phyloP scores from a whole-genome alignment of 495 filamentous ascomycete species.

The Aspergillus steynii region DNA sequence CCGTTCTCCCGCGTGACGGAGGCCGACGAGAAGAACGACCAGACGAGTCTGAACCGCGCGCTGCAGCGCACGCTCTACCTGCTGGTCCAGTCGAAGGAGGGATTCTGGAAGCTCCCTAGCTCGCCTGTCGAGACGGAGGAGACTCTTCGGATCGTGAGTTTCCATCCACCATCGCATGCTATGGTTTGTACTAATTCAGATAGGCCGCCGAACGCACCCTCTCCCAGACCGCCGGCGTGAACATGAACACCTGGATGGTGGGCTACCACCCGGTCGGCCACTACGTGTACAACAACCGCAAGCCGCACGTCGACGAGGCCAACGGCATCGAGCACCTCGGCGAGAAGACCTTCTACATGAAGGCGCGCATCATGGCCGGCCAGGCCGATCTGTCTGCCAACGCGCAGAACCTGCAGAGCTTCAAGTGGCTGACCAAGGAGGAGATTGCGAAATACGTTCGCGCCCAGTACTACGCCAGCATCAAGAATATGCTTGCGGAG shows the following conservation, averaged over 20 bases:
- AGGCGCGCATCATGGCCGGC: slow-evolving; percentile 93
- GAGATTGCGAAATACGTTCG: slow-evolving; percentile 70
- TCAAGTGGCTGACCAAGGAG: slow-evolving; percentile 88
- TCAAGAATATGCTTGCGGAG: slow-evolving; percentile 80
- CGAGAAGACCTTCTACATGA: slow-evolving; percentile 93
- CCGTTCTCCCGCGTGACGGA: slow-evolving; percentile 72
- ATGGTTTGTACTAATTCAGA: slow-evolving; percentile 1
- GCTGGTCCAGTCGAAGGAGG: slow-evolving; percentile 67
- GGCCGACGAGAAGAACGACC: slow-evolving; percentile 74
- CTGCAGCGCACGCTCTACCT: slow-evolving; percentile 83
- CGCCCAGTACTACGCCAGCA: slow-evolving; percentile 64
- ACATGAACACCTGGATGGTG: slow-evolving; percentile 99
- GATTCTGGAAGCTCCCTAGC: slow-evolving; percentile 77
- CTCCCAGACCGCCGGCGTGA: slow-evolving; percentile 72
- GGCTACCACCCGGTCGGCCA: slow-evolving; percentile 89
- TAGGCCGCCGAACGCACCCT: slow-evolving; percentile 83
- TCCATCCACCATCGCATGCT: no score
- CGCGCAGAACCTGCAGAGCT: slow-evolving; percentile 71
- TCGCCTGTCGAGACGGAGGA: slow-evolving; percentile 66
- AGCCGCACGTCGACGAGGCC: slow-evolving; percentile 40
- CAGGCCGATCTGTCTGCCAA: slow-evolving; percentile 80
- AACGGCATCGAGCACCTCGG: slow-evolving; percentile 42
- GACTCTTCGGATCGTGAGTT: slow-evolving; percentile 75
- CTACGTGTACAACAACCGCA: slow-evolving; percentile 51
- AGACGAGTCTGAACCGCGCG: slow-evolving; percentile 72